Conservation (phyloP, 208 protist species). For the Plasmodiophora brassicae region DNA sequence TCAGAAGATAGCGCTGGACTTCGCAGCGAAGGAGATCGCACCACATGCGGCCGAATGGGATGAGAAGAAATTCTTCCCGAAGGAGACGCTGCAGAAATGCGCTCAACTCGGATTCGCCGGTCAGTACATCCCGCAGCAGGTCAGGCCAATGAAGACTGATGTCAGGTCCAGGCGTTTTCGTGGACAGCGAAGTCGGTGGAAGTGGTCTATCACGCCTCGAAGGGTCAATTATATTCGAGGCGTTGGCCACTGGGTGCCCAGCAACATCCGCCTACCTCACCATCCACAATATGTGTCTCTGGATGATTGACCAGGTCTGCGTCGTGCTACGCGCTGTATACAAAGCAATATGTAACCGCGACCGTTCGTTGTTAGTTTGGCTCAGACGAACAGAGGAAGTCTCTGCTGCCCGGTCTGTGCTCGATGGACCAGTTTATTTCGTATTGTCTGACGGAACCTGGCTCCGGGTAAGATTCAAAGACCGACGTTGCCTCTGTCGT, state of each 20-base stretch:
- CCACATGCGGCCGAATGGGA: conserved; percentile 3
- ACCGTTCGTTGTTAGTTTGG: not conserved
- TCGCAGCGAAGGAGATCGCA: not conserved
- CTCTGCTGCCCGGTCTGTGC: not conserved
- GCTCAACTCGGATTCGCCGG: not conserved
- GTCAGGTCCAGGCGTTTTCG: not conserved
- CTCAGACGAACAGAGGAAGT: not conserved
- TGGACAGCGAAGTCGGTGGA: not conserved
- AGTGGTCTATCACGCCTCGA: not conserved
- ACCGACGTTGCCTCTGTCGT: not conserved
- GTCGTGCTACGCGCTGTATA: not conserved
- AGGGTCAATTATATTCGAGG: conserved; percentile 1
- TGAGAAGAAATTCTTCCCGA: conserved; percentile 14
- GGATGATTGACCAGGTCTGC: not conserved
- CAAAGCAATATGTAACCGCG: not conserved
- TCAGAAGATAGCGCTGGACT: not conserved
- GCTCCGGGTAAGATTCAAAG: not conserved
- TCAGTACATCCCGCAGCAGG: too few relatives aligned
- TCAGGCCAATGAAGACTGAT: too few relatives aligned
- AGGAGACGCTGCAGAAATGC: conserved; percentile 13
- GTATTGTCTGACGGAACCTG: conserved; percentile 36
- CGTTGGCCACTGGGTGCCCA: not conserved
- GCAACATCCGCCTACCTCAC: not conserved
- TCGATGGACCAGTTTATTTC: conserved; percentile 27
- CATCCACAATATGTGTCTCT: conserved; percentile 8